Conservation (phyloP, 2,329 filamentous ascomycete genomes). For the Diaporthe nobilis region DNA sequence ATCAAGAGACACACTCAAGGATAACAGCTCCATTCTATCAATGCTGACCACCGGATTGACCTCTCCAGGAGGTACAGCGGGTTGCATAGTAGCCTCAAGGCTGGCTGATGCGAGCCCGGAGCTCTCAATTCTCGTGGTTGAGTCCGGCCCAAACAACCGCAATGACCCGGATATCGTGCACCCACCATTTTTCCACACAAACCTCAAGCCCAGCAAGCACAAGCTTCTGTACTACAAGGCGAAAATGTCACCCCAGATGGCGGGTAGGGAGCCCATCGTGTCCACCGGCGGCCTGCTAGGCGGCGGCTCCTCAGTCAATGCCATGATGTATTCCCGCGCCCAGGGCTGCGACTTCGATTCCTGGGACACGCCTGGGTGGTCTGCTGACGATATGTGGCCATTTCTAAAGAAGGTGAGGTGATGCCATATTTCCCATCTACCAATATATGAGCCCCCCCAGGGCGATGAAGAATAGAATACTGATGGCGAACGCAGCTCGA, state of each 20-base stretch:
- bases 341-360: slow-evolving; percentile 49
- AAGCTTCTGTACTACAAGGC: slow-evolving; percentile 62
- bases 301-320: slow-evolving; percentile 64
- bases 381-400: slow-evolving; percentile 56
- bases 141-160: slow-evolving; percentile 68
- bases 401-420: slow-evolving; percentile 60
- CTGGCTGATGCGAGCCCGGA: slow-evolving; percentile 64
- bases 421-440: neutral
- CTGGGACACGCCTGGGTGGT: slow-evolving; percentile 47
- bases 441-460: too few relatives aligned
- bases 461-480: neutral
- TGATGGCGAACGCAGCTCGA: slow-evolving; percentile 42
- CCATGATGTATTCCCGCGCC: slow-evolving; percentile 56
- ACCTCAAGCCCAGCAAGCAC: slow-evolving; percentile 62
- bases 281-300: slow-evolving; percentile 60
- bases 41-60: neutral
- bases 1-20: neutral
- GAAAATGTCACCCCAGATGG: slow-evolving; percentile 60
- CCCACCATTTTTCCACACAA: slow-evolving; percentile 63
- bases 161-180: slow-evolving; percentile 63
- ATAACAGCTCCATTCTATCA: neutral
- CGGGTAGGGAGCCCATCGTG: slow-evolving; percentile 57
- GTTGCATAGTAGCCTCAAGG: slow-evolving; percentile 64
- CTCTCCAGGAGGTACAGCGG: slow-evolving; percentile 60
- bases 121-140: slow-evolving; percentile 67